Percentiles rank a stretch among this genome's conserved stretches.
These are phyloP conservation scores for Kockiozyma suomiensis DNA, from an alignment of 805 yeast genomes.

Conservation along the genomic window DNA sequence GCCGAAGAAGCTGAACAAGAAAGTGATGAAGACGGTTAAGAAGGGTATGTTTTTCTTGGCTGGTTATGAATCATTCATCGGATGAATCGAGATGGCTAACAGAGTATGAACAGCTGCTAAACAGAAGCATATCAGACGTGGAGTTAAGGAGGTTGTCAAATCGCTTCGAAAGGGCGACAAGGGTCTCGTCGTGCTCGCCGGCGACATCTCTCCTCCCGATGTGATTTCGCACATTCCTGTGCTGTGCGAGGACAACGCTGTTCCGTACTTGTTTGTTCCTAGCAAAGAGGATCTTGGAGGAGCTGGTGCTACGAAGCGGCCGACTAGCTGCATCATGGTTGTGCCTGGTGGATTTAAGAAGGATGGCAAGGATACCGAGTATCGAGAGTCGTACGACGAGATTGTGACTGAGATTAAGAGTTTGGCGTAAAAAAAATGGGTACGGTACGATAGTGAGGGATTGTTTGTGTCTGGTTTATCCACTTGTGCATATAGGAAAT, in stretches of 20 bases:
- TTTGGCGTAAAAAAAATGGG: slow-evolving; percentile 2
- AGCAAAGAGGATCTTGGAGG: slow-evolving; percentile 98
- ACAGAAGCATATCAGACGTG: slow-evolving; percentile 97
- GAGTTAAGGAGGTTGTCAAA: slow-evolving; percentile 98
- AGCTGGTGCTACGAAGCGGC: slow-evolving; percentile 99
- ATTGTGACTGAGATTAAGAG: slow-evolving; percentile 80
- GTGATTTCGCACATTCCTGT: slow-evolving; percentile 97
- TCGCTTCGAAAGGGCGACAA: slow-evolving; percentile 97
- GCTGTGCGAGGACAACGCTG: slow-evolving; percentile 89
- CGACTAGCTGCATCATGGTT: slow-evolving; percentile 95
- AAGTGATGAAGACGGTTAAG: slow-evolving; percentile 91
- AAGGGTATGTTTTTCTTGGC: slow-evolving; percentile 47
- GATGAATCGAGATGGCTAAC: too few relatives aligned
- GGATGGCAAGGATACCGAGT: slow-evolving; percentile 74
- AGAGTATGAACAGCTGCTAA: slow-evolving; percentile 89
- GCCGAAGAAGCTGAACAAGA: slow-evolving; percentile 91
- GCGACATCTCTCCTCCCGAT: slow-evolving; percentile 97
- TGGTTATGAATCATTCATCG: too few relatives aligned
- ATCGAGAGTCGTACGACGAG: slow-evolving; percentile 90
- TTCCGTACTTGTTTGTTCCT: slow-evolving; percentile 91
- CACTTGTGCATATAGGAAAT: neutral
- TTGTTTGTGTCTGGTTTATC: neutral
- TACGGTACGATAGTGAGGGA: neutral
- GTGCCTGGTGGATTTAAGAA: slow-evolving; percentile 93
- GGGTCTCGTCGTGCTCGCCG: slow-evolving; percentile 94